These are phyloP conservation scores for Curvularia spicifera DNA, from an alignment of 2,329 filamentous ascomycete species.

Conservation along the genomic window DNA sequence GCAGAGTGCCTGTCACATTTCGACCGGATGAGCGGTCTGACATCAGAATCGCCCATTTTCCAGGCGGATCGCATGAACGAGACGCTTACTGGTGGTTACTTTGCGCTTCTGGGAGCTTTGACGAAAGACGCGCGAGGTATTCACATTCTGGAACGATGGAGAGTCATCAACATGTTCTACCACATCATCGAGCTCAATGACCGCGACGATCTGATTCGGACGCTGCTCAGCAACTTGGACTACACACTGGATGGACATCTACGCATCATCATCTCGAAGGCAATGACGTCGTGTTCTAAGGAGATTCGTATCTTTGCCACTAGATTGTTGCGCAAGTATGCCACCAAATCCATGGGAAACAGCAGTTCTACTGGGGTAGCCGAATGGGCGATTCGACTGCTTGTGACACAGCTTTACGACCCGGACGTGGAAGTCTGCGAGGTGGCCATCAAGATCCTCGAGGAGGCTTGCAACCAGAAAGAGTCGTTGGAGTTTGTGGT, in stretches of 20 bases:
- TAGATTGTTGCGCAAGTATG: constrained; percentile 84
- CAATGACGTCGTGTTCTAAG: constrained; percentile 88
- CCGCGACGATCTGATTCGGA: constrained; percentile 87
- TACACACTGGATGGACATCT: constrained; percentile 86
- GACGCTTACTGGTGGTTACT: constrained; percentile 90
- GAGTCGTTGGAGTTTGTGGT: constrained; percentile 94
- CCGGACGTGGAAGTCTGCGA: constrained; percentile 97
- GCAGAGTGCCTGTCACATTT: constrained; percentile 96
- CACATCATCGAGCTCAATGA: constrained; percentile 93
- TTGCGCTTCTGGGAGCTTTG: constrained; percentile 86
- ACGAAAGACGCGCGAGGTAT: constrained; percentile 83
- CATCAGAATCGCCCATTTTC: constrained; percentile 87
- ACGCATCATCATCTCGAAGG: constrained; percentile 89
- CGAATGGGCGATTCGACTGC: constrained; percentile 92
- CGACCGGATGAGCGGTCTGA: constrained; percentile 76
- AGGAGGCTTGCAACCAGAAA: constrained; percentile 95
- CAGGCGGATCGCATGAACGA: constrained; percentile 82
- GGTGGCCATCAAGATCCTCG: constrained; percentile 93
- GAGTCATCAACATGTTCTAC: constrained; percentile 99
- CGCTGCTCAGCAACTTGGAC: constrained; percentile 89
- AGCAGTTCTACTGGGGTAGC: constrained; percentile 65
- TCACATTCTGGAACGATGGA: constrained; percentile 91
- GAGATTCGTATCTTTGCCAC: constrained; percentile 90
- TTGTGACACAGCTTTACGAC: constrained; percentile 99
- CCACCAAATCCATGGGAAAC: constrained; percentile 63